Evolutionary conservation across 148 eudicot genomes (phyloP).

Genomic region (Oxyria digyna): DNA sequence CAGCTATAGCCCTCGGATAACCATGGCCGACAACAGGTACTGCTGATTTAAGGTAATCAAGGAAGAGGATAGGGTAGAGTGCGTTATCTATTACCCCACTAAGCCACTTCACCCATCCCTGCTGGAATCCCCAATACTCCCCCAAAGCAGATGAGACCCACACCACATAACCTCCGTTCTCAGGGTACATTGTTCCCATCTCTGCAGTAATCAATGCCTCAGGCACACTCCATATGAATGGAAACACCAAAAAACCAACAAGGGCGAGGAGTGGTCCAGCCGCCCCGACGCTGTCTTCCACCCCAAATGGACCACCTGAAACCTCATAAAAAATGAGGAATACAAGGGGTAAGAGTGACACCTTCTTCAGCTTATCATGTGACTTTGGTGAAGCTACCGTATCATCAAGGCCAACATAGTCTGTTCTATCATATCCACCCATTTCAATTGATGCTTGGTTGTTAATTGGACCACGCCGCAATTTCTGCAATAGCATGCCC

Average conservation of each 20-base stretch:
- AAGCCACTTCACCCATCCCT: constrained; percentile 51
- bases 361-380: constrained; percentile 18
- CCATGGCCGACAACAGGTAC: constrained; percentile 42
- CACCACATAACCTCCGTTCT: constrained; percentile 41
- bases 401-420: constrained; percentile 22
- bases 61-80: constrained; percentile 53
- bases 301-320: constrained; percentile 40
- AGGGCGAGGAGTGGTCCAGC: constrained; percentile 44
- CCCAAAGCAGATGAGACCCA: constrained; percentile 45
- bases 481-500: constrained; percentile 25
- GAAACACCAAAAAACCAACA: constrained; percentile 33
- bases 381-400: constrained; percentile 20
- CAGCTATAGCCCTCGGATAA: constrained; percentile 28
- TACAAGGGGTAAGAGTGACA: constrained; percentile 32
- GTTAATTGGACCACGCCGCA: constrained; percentile 24
- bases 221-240: constrained; percentile 41
- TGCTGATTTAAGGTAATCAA: constrained; percentile 49
- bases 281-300: constrained; percentile 44
- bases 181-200: constrained; percentile 48
- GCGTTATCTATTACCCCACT: constrained; percentile 66
- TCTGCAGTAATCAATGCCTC: constrained; percentile 45
- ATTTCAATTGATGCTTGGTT: constrained; percentile 32
- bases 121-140: constrained; percentile 41
- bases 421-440: constrained; percentile 26
- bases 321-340: constrained; percentile 48